Evolutionary conservation across 306 rosid genomes (phyloP), one percentile per base, ranked within the genome.

Genomic region (Senna tora): DNA sequence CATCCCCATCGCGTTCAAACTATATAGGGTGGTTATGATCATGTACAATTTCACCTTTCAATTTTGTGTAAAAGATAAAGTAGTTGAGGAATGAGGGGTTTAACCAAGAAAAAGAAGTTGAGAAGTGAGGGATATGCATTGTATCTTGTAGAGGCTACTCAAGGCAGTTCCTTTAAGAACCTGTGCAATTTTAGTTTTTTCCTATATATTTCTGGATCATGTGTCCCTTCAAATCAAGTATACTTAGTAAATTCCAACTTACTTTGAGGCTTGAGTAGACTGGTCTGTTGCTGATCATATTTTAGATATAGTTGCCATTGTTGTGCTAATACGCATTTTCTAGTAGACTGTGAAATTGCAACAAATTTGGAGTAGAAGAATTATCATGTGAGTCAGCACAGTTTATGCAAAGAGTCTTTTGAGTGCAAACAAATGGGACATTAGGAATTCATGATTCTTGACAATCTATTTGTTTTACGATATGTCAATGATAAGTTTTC

Each of bases 301-400:
- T 34, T 57, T 67, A 5, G 51, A 65, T 73, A 67, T 67, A 43
- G 46, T 57, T 42, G 58, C 49, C 22, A 20, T 47, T 61, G 65
- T 14, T 36, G 67, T 16, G 7, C 67, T 61, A 28, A 17, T 9
- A 38, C 9, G 47, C 8, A 38, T 4, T 34, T 36, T 36, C 47
- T 36, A 36, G 30, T 38, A n/a, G 67, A 61, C 38, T 61, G 67
- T 61, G 30, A 10, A 36, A 61, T 16, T 61, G 16, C 30, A 39
- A 76, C 14, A 43, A 15, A 68, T 73, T 67, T 76, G 70, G 22
- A 50, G 38, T 16, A 22, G 39, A 62, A 50, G 41, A 43, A 65
- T 43, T 21, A 25, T 33, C 54, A 42, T 19, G 10, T 67, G 57
- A 67, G 15, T 14, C 28, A 12, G 65, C 46, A 21, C 57, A 16